These are phyloP conservation scores for Phytopythium ostracodes DNA, from an alignment of 352 stramenopile species.

Conservation along the genomic window DNA sequence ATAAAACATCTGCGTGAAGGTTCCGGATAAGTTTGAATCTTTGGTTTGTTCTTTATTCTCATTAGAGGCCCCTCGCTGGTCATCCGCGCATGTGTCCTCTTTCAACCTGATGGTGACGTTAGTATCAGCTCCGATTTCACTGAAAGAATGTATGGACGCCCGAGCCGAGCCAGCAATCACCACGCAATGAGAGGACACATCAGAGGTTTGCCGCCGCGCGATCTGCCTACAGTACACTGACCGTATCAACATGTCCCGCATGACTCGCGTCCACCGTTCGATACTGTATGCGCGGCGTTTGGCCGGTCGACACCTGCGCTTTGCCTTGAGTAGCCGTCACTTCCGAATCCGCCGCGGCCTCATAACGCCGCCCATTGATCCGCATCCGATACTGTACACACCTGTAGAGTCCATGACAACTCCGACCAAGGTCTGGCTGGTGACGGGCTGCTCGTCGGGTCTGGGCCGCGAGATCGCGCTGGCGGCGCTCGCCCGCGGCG, in stretches of 20 bases:
- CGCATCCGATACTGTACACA: no score
- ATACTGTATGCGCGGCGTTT: neutral
- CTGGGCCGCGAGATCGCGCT: constrained; percentile 19
- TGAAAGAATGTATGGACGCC: neutral
- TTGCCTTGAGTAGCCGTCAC: neutral
- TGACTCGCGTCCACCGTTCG: neutral
- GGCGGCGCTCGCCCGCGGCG: constrained; percentile 22
- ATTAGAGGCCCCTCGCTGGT: neutral
- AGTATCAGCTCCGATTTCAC: no score
- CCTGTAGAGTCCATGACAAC: neutral
- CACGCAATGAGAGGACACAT: neutral
- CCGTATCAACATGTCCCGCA: neutral
- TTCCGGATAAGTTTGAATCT: no score
- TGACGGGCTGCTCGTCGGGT: constrained; percentile 18
- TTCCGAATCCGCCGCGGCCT: neutral
- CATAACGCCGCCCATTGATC: no score
- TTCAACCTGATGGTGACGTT: neutral
- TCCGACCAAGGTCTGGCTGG: constrained; percentile 5
- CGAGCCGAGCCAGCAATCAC: neutral
- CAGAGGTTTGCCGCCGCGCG: neutral
- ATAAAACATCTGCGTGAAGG: no score
- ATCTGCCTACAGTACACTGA: neutral
- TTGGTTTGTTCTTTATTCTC: no score
- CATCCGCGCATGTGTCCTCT: neutral
- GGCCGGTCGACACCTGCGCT: neutral